Evolutionary conservation across 1,139 yeast genomes (phyloP).

Genomic region (Scheffersomyces insectosa): DNA sequence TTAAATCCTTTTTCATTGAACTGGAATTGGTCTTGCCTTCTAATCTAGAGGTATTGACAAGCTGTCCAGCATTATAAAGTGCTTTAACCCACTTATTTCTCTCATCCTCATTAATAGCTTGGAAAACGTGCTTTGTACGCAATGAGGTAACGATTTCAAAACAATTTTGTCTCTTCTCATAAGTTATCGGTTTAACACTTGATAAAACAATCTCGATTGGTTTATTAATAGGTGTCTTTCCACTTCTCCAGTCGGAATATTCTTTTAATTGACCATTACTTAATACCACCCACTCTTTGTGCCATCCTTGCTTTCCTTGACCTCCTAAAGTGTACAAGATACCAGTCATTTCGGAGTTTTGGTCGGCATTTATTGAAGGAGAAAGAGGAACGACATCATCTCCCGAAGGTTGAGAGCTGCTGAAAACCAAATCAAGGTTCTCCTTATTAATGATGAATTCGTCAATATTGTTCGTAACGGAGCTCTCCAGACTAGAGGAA

Average conservation of each 20-base stretch:
- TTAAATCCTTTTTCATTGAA: background rate
- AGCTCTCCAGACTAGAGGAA: background rate
- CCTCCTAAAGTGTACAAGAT: constrained; percentile 70
- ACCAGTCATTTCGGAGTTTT: constrained; percentile 46
- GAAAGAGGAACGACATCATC: constrained; percentile 13
- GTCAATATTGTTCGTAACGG: constrained; percentile 3
- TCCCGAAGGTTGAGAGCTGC: constrained; percentile 3
- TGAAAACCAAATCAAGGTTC: constrained; percentile 35
- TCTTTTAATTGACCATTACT: constrained; percentile 68
- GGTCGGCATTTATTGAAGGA: constrained; percentile 18
- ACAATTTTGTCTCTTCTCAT: constrained; percentile 56
- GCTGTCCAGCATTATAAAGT: constrained; percentile 51
- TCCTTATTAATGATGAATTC: constrained; percentile 23
- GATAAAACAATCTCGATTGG: constrained; percentile 79
- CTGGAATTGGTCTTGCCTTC: constrained; percentile 1
- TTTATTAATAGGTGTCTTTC: constrained; percentile 59
- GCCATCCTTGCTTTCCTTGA: constrained; percentile 82
- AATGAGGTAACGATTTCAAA: constrained; percentile 76
- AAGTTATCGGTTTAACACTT: constrained; percentile 54
- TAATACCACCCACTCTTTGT: constrained; percentile 84
- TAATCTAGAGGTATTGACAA: constrained; percentile 32
- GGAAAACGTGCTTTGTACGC: constrained; percentile 72
- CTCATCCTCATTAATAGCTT: constrained; percentile 72
- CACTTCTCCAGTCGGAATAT: constrained; percentile 81
- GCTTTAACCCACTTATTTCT: constrained; percentile 69